phyloP scores from a whole-genome alignment of 495 filamentous ascomycete genomes.

The Staphylotrichum longicolle region DNA sequence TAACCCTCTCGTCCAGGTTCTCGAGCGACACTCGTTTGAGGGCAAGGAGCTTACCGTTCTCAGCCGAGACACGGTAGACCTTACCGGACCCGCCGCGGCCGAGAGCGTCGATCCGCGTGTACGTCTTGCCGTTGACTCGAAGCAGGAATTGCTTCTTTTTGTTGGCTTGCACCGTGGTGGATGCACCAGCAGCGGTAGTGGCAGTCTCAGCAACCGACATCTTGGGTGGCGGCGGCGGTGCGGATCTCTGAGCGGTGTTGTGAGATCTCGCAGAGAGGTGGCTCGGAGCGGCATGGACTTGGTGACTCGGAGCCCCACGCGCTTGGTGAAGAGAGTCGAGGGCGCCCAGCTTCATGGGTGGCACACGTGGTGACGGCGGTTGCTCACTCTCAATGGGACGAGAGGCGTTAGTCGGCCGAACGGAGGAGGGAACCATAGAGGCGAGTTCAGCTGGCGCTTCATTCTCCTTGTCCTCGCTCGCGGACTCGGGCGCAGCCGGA shows the following conservation, averaged over 20 bases:
- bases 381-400: slow-evolving; percentile 57
- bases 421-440: neutral
- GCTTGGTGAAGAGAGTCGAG: no score
- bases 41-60: slow-evolving; percentile 91
- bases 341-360: no score
- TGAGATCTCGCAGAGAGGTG: slow-evolving; percentile 68
- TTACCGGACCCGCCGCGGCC: slow-evolving; percentile 89
- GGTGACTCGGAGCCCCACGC: slow-evolving; percentile 2
- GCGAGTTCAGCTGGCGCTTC: slow-evolving; percentile 52
- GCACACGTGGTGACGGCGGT: slow-evolving; percentile 37
- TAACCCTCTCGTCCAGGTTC: slow-evolving; percentile 76
- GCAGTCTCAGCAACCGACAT: slow-evolving; percentile 94
- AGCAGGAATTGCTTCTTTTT: slow-evolving; percentile 75
- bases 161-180: slow-evolving; percentile 63
- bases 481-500: slow-evolving; percentile 55
- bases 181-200: slow-evolving; percentile 77
- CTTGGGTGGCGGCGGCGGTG: slow-evolving; percentile 82
- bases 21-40: slow-evolving; percentile 90
- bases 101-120: slow-evolving; percentile 83
- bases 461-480: slow-evolving; percentile 74
- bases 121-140: slow-evolving; percentile 85
- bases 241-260: slow-evolving; percentile 80
- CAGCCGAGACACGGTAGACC: slow-evolving; percentile 95
- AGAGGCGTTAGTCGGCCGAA: neutral
- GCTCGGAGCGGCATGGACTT: slow-evolving; percentile 49